Base-by-base conservation (phyloP, 768 basidiomycete genomes). In the Macrolepiota dolichaula region DNA sequence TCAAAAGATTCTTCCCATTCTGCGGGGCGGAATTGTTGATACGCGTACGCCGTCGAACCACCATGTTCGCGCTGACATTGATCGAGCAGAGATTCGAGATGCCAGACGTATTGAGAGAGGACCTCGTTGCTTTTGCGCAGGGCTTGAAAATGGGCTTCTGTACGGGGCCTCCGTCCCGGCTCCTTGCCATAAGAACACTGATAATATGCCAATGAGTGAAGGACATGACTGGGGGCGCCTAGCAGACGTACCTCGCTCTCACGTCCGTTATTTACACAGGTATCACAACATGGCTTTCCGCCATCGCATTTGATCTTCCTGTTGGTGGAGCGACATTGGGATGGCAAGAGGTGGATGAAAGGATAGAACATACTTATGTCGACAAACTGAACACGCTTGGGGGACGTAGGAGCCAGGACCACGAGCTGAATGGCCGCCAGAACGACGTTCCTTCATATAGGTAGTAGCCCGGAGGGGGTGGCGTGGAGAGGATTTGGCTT, bases 291-390 rank as follows among this genome's bases (percentile, higher is more conserved):
- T 40, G 81, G 81, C 63, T 76, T 77, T 46, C 65, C 64, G 29
- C 79, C 81, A 63, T 79, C 78, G 68, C 81, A 82, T 65, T 77
- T 80, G 12, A 73, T 77, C 64, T 80, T 81, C 67, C 80, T 81
- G 65, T 44, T 36, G 46, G 25, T 4, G 56, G 32, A 24, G 12
- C 32, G n/a, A 32, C 25, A 50, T 37, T 24, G 47, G 46, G 54
- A 32, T 3, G 29, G 38, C 59, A 54, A 11, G 55, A 35, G 40
- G 62, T 59, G 46, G 36, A 36, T 38, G 29, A 54, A 38, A 37
- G 7, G 53, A 49, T 29, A 40, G 29, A 53, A 35, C 76, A 67
- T 63, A 79, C 81, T 78, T 66, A n/a, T 61, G 58, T 17, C 76
- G 71, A 61, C 77, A 79, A 24, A 76, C 68, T 53, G 67, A 73